Evolutionary conservation across 179 eudicot genomes (phyloP).

Genomic region (Spergularia azorica): DNA sequence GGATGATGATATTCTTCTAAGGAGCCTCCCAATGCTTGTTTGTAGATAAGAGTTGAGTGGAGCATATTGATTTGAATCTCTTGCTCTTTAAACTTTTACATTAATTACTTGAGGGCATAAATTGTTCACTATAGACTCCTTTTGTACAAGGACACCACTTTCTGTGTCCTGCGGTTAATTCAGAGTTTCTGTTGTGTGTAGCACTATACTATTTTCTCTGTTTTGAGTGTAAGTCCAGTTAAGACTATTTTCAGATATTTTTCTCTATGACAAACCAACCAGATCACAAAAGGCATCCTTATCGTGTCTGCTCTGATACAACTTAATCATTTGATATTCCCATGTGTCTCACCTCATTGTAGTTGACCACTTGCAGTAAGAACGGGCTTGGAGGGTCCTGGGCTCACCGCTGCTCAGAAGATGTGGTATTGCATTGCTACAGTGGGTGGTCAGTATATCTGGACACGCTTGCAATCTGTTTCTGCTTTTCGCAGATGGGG

Average conservation of each 20-base stretch:
- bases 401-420: constrained; percentile 81
- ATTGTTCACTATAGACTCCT: not conserved
- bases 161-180: no score
- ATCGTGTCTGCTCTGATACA: not conserved
- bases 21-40: no score
- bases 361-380: constrained; percentile 54
- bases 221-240: not conserved
- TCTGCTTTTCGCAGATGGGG: constrained; percentile 99
- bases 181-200: not conserved
- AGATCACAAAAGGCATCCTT: not conserved
- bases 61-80: no score
- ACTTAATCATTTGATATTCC: not conserved
- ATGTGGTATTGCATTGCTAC: constrained; percentile 90
- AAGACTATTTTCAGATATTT: not conserved
- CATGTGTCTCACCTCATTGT: constrained; percentile 15
- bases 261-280: constrained; percentile 4
- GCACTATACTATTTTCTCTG: not conserved
- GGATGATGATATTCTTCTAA: no score
- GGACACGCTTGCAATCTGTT: constrained; percentile 92
- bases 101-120: no score
- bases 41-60: no score
- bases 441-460: constrained; percentile 91
- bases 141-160: not conserved
- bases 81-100: no score
- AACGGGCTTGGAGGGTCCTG: constrained; percentile 96